A percentile compares a stretch with the other conserved stretches of the same genome.
Evolutionary conservation across 2,329 filamentous ascomycete genomes (phyloP).

Genomic region (Aspergillus pseudoglaucus): DNA sequence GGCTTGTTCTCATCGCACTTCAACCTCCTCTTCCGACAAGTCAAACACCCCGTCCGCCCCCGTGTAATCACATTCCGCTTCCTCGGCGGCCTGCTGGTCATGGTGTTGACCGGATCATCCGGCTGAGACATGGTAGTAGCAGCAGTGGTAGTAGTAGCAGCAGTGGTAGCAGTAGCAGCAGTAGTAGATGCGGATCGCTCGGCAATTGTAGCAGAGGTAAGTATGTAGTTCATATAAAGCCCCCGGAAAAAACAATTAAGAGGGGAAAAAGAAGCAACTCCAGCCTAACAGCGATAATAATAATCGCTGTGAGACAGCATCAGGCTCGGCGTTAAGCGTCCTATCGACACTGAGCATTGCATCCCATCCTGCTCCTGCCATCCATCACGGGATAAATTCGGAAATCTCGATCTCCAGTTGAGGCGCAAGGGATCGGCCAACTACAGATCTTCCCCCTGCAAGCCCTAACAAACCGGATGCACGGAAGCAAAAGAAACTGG

Average conservation of each 20-base stretch:
- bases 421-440: constrained; percentile 2
- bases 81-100: constrained; percentile 1
- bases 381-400: not conserved
- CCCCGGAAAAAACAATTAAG: too few species aligned
- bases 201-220: too few species aligned
- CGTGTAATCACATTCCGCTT: constrained; percentile 14
- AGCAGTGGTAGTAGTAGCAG: too few species aligned
- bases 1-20: constrained; percentile 12
- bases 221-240: too few species aligned
- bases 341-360: too few species aligned
- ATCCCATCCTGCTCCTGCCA: too few species aligned
- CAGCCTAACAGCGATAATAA: too few species aligned
- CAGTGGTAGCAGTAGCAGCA: too few species aligned
- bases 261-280: too few species aligned
- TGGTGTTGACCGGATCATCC: not conserved
- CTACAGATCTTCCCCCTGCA: constrained; percentile 1
- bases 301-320: too few species aligned
- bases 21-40: constrained; percentile 9
- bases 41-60: constrained; percentile 11
- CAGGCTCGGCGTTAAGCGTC: too few species aligned
- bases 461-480: not conserved
- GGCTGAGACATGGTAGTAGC: not conserved
- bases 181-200: too few species aligned
- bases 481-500: not conserved
- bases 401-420: not conserved